Base-by-base conservation (phyloP, 192 early-diverging fungal genomes). In the Coemansia sp. region DNA sequence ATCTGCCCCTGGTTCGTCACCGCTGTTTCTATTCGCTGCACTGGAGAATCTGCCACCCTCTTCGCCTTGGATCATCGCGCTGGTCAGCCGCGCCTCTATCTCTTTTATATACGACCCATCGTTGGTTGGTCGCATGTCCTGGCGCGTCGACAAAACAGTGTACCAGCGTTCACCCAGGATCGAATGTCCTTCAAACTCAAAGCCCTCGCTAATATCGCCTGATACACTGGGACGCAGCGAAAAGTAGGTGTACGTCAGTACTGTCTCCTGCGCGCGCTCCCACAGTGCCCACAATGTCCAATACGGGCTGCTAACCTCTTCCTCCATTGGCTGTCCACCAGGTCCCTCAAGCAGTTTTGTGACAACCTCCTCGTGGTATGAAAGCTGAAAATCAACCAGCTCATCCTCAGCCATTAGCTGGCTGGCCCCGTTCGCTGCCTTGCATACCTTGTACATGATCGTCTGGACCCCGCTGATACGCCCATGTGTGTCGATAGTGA, bases 281-380 rank as follows among this genome's bases (percentile, higher is more conserved):
- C 79, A 82, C 56, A 82, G 70, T 16, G 79, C 79, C 79, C 76
- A 79, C 50, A 79, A 57, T 21, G 76, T 64, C 71, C 76, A 79
- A 44, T 78, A 72, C 1, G 65, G 47, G 32, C 67, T 60, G 31
- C 48, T 22, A 0, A 34, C 55, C n/a, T 65, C 71, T 38, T 68
- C 70, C 24, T 64, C 56, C 21, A 53, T 41, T 0, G 59, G 34
- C 54, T 68, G 68, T 18, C 75, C 69, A 22, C 48, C 57, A 0
- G 68, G 63, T 6, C 63, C 67, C 34, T 69, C 73, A 5, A 64
- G 62, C 18, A 76, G 51, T 32, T 25, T 57, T 48, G 64, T 7
- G 54, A 54, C 55, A 19, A 65, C 19, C 31, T 71, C 70, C 22
- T 78, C 75, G 48, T 65, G 65, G 19, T 56, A 58, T 26, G 59